A percentile compares a stretch with the other conserved stretches of the same genome.
These are phyloP conservation scores for Trypanosoma mega DNA, from an alignment of 208 protist species.

Conservation along the genomic window DNA sequence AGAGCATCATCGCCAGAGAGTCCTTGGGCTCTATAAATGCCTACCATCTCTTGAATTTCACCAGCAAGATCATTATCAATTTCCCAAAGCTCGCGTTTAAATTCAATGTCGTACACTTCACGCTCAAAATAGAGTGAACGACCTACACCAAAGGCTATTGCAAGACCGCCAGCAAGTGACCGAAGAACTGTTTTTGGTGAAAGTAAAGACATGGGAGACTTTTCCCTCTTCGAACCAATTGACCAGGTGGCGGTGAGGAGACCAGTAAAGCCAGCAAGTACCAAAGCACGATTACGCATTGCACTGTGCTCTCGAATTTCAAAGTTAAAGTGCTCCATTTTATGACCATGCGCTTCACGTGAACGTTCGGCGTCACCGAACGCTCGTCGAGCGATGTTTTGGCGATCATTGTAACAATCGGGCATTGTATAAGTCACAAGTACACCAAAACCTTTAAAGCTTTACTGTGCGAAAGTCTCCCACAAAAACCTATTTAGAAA, in stretches of 20 bases:
- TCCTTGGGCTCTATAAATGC: slow-evolving; percentile 92
- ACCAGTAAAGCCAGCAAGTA: slow-evolving; percentile 51
- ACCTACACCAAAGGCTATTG: slow-evolving; percentile 49
- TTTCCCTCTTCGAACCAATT: slow-evolving; percentile 26
- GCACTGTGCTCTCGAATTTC: slow-evolving; percentile 83
- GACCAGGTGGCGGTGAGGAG: slow-evolving; percentile 42
- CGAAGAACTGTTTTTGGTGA: slow-evolving; percentile 35
- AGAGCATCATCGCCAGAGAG: slow-evolving; percentile 84
- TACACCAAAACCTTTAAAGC: slow-evolving; percentile 15
- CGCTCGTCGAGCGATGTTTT: slow-evolving; percentile 46
- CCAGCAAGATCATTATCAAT: slow-evolving; percentile 90
- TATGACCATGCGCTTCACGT: slow-evolving; percentile 55
- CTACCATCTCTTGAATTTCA: slow-evolving; percentile 92
- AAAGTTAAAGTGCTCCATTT: slow-evolving; percentile 84
- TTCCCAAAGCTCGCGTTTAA: slow-evolving; percentile 92
- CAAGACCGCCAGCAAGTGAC: slow-evolving; percentile 34
- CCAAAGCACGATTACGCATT: slow-evolving; percentile 72
- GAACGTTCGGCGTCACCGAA: slow-evolving; percentile 72
- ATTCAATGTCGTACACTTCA: slow-evolving; percentile 80
- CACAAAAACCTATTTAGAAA: neutral
- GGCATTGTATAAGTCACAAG: slow-evolving; percentile 21
- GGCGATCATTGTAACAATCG: slow-evolving; percentile 36
- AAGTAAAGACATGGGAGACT: slow-evolving; percentile 9
- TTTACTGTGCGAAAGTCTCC: neutral
- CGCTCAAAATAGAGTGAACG: slow-evolving; percentile 63